These are phyloP conservation scores for Podaxis pistillaris DNA, from an alignment of 768 basidiomycete genomes.

Conservation along the genomic window DNA sequence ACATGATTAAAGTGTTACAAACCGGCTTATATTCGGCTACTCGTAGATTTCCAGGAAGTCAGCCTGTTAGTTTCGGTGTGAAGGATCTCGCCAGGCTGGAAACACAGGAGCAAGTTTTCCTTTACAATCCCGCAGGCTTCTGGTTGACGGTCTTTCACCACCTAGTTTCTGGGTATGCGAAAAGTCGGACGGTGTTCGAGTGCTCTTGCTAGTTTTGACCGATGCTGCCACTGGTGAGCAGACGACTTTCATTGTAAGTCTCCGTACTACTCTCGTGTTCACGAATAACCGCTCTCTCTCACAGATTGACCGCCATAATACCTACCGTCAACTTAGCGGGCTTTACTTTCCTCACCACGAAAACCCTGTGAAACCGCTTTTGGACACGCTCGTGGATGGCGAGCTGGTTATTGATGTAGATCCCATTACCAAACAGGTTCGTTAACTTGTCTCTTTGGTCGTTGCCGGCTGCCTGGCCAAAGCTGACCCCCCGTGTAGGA, in stretches of 20 bases:
- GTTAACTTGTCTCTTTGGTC: constrained; percentile 20
- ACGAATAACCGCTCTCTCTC: neutral
- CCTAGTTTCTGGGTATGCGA: constrained; percentile 98
- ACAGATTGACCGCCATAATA: constrained; percentile 94
- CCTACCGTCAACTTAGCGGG: constrained; percentile 71
- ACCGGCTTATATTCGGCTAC: constrained; percentile 15
- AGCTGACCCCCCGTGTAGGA: constrained; percentile 47
- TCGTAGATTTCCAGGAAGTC: constrained; percentile 88
- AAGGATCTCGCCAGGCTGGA: constrained; percentile 76
- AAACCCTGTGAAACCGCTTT: constrained; percentile 61
- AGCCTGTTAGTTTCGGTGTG: constrained; percentile 86
- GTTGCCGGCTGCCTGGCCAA: neutral
- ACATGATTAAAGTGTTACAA: neutral
- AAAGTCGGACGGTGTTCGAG: constrained; percentile 94
- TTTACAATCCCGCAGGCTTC: neutral
- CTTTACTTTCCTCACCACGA: constrained; percentile 91
- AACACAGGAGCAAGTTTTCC: constrained; percentile 66
- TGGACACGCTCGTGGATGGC: constrained; percentile 86
- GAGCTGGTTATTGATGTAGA: constrained; percentile 93
- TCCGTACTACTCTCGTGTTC: neutral
- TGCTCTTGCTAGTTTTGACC: constrained; percentile 77
- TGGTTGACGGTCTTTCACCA: neutral
- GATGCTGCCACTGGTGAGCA: constrained; percentile 52
- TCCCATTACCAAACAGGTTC: constrained; percentile 65
- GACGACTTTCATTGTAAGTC: constrained; percentile 72